Evolutionary conservation across 441 rosid genomes (phyloP), one percentile per base, ranked within the genome.

Genomic region (Monsonia emarginata): DNA sequence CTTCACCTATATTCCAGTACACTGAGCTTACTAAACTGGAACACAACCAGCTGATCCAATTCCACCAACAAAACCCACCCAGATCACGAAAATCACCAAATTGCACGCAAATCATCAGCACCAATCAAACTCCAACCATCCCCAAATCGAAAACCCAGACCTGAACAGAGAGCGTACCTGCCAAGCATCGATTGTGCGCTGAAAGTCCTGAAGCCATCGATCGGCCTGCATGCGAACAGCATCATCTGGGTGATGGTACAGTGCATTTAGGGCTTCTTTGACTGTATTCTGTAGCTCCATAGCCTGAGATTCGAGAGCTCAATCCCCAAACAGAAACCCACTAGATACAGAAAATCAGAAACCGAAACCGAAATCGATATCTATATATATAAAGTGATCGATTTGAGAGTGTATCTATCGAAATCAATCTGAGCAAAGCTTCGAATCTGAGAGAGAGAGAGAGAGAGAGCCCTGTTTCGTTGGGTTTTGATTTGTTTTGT

Each of bases 141-240:
- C 18, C 31, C 34, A n/a, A 54, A 28, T 32, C 25, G 34, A 56
- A 60, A 52, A 38, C 19, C 8, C 3, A 22, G 25, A 44, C 22
- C n/a, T n/a, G 42, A 1, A n/a, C 3, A 26, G 31, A 7, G 25
- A 54, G 60, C 16, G 62, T 65, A 82, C 97, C 97, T 90, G 96
- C 98, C 98, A 93, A 68, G 98, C 97, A 76, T 93, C 97, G 79
- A 90, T 72, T 30, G 97, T 89, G 78, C 87, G 93, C 70, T 94
- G 97, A 74, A 94, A 90, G 56, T 79, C 83, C 75, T 90, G 98
- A 28, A 93, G 83, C 96, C 94, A 93, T 5, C 82, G 88, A 88
- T 93, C 98, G 67, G 98, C 98, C 72, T 86, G 81, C 67, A 79
- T 78, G 61, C 96, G 97, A 36, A 86, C 83, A 64, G 78, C 75